Conservation (phyloP, 805 yeast genomes). For the Candida pini region DNA sequence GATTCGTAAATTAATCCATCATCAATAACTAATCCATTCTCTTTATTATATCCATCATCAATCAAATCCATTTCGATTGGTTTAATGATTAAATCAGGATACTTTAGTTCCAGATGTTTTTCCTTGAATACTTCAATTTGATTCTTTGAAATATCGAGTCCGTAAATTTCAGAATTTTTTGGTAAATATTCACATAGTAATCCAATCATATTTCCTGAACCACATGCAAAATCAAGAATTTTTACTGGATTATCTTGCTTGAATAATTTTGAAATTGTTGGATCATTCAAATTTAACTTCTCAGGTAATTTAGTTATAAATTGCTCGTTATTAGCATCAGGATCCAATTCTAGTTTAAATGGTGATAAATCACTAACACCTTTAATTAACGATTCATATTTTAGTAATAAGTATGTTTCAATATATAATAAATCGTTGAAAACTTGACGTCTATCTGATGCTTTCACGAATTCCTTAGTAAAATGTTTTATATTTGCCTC, state of each 20-base stretch:
- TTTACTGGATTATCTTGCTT: conserved; percentile 6
- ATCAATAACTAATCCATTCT: conserved; percentile 5
- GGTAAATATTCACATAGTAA: conserved; percentile 28
- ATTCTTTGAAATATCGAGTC: conserved; percentile 32
- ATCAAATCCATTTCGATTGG: conserved; percentile 11
- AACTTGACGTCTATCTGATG: too few relatives aligned
- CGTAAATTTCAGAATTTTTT: conserved; percentile 23
- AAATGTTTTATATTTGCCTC: too few relatives aligned
- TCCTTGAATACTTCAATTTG: conserved; percentile 16
- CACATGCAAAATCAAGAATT: conserved; percentile 39
- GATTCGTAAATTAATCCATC: conserved; percentile 6
- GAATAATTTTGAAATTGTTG: conserved; percentile 5
- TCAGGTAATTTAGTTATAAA: too few relatives aligned
- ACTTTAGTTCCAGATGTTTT: conserved; percentile 13
- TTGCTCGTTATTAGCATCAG: too few relatives aligned
- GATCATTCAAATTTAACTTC: too few relatives aligned
- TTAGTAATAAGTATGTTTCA: too few relatives aligned
- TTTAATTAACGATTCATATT: too few relatives aligned
- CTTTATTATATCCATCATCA: conserved; percentile 9
- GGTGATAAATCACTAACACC: too few relatives aligned
- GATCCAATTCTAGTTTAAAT: too few relatives aligned
- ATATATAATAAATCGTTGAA: too few relatives aligned
- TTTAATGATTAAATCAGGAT: conserved; percentile 9
- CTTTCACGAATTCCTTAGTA: too few relatives aligned
- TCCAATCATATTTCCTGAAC: too few relatives aligned